phyloP scores from a whole-genome alignment of 495 filamentous ascomycete species.

The Neurospora hispaniola region DNA sequence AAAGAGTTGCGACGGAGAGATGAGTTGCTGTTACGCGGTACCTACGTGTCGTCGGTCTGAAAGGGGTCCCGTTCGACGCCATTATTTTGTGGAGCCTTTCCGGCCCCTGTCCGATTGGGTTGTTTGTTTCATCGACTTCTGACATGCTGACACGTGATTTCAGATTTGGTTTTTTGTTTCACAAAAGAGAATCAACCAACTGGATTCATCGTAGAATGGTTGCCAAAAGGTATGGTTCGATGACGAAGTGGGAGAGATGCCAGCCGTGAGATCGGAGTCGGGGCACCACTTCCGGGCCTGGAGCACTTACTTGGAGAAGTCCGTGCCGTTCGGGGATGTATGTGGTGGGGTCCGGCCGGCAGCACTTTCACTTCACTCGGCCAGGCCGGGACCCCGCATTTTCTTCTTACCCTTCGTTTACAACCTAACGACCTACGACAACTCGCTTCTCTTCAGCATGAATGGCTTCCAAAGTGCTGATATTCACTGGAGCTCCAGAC shows the following conservation, averaged over 20 bases:
- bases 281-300: not conserved
- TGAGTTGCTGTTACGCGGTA: not conserved
- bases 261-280: not conserved
- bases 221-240: not conserved
- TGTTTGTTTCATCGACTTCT: not conserved
- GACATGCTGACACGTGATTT: not conserved
- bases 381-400: not conserved
- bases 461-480: conserved; percentile 42
- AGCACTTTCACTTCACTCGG: not conserved
- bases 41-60: not conserved
- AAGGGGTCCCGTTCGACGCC: not conserved
- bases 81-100: not conserved
- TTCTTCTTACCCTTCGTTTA: not conserved
- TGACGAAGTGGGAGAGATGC: not conserved
- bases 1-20: not conserved
- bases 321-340: not conserved
- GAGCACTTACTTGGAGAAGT: not conserved
- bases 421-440: not conserved
- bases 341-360: not conserved
- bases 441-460: not conserved
- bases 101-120: not conserved
- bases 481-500: conserved; percentile 55
- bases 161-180: too few species aligned
- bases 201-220: not conserved
- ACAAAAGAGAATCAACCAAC: too few species aligned